These are phyloP conservation scores for Bolboschoenus planiculmis DNA, from an alignment of 176 grass and related monocot genomes.

Conservation along the genomic window DNA sequence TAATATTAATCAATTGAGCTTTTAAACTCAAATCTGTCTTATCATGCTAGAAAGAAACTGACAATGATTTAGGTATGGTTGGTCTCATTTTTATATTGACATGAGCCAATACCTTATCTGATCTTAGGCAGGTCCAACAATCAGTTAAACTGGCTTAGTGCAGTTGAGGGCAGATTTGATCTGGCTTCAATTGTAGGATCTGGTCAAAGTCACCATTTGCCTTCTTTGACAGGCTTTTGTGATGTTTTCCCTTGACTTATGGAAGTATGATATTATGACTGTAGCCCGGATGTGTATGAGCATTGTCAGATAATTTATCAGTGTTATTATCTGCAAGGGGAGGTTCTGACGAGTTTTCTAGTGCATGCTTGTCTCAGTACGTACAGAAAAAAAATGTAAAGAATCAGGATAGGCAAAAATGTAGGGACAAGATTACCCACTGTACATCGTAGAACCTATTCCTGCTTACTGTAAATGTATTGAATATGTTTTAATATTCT, in stretches of 20 bases:
- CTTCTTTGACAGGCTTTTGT: background rate
- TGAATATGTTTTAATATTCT: background rate
- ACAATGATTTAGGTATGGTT: background rate
- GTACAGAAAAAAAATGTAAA: slow-evolving; percentile 18
- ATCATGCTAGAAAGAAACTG: slow-evolving; percentile 6
- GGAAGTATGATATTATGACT: background rate
- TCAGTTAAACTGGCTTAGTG: background rate
- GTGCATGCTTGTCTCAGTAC: slow-evolving; percentile 7
- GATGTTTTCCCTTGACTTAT: slow-evolving; percentile 5
- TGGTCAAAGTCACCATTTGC: background rate
- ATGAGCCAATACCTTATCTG: background rate
- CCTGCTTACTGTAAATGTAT: slow-evolving; percentile 18
- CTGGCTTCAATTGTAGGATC: background rate
- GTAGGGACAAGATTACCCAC: background rate
- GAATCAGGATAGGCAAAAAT: slow-evolving; percentile 1
- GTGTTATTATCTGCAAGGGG: background rate
- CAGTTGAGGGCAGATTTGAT: background rate
- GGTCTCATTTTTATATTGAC: background rate
- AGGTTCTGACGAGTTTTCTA: slow-evolving; percentile 9
- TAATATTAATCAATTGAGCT: background rate
- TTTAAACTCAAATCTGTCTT: background rate
- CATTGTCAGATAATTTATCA: background rate
- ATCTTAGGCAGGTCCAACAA: background rate
- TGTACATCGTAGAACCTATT: slow-evolving; percentile 4
- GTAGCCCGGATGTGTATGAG: background rate